Evolutionary conservation across 257 asterid genomes (phyloP).

Genomic region (Solanum chiquidenum): DNA sequence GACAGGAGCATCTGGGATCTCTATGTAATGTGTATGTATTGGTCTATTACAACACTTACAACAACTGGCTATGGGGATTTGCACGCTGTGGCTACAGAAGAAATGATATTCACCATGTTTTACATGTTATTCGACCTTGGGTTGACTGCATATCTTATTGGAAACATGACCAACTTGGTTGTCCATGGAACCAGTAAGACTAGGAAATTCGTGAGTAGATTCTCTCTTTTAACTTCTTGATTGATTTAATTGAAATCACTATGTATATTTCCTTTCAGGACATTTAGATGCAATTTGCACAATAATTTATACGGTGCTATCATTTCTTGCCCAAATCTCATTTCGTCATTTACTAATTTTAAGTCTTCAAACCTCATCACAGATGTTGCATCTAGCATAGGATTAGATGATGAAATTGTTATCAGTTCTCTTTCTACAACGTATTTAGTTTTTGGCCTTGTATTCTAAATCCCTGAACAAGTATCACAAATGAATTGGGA

Average conservation of each 20-base stretch:
- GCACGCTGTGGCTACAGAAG: slow-evolving; percentile 48
- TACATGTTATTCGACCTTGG: slow-evolving; percentile 63
- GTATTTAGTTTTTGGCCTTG: neutral
- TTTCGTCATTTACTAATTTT: neutral
- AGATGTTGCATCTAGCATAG: neutral
- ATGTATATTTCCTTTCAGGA: neutral
- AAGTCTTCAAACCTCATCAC: neutral
- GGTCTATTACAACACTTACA: slow-evolving; percentile 62
- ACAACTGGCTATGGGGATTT: slow-evolving; percentile 74
- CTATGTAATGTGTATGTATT: slow-evolving; percentile 46
- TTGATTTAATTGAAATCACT: neutral
- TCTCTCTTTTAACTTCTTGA: neutral
- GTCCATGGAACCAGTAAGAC: slow-evolving; percentile 72
- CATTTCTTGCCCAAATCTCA: neutral
- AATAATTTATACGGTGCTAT: neutral
- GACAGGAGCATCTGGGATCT: slow-evolving; percentile 20
- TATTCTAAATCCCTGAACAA: neutral
- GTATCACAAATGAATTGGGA: neutral
- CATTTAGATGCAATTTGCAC: neutral
- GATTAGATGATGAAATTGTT: neutral
- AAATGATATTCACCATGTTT: slow-evolving; percentile 47
- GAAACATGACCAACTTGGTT: slow-evolving; percentile 85
- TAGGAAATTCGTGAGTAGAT: slow-evolving; percentile 56
- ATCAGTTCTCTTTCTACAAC: neutral
- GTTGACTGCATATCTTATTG: slow-evolving; percentile 63